Base-by-base conservation (phyloP, 2,329 filamentous ascomycete species). In the Penicillium sp. region DNA sequence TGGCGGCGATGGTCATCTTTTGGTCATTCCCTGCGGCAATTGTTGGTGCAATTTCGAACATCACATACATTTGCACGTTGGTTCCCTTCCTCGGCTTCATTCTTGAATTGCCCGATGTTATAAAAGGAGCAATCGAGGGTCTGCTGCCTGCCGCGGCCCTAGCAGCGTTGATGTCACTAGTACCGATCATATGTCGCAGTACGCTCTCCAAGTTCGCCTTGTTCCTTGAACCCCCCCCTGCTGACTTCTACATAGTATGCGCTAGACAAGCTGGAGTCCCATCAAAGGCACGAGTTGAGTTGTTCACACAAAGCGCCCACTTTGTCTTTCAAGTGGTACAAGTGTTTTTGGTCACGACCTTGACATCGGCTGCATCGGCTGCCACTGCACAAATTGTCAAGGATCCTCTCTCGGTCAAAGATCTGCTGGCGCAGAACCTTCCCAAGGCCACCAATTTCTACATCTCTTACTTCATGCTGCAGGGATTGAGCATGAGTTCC, bases 391-490 rank as follows among this genome's bases (percentile, higher is more conserved):
- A 87, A 43, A 87, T 95, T 49, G 78, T 86, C 25, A 62, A 87
- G 1, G 72, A 91, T 41, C 91, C 92, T 0, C 74, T 81, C 9
- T 79, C 80, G 0, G 83, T 84, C 5, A 87, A 91, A 1, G 78
- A 77, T 11, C 78, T 94, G 6, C 80, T 96, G 10, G 88, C 92
- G 0, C 70, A 82, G 40, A 89, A 91, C 61, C 78, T 99, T 3
- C 94, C 94, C 19, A 90, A 87, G 63, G 88, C 92, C 0, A 93
- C 91, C 58, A 97, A 96, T 74, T 95, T 97, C 70, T 99, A 97
- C 74, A 88, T 97, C 15, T 92, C 89, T 0, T 99, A 97, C 77
- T 96, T 97, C 67, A 84, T 97, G 25, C 87, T 99, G 1, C 92
- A 97, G 72, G 94, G 93, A 31, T 72, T 97, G 44, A 87, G 86